Conservation (phyloP, 2,329 filamentous ascomycete species). For the Ophiostoma australiae region DNA sequence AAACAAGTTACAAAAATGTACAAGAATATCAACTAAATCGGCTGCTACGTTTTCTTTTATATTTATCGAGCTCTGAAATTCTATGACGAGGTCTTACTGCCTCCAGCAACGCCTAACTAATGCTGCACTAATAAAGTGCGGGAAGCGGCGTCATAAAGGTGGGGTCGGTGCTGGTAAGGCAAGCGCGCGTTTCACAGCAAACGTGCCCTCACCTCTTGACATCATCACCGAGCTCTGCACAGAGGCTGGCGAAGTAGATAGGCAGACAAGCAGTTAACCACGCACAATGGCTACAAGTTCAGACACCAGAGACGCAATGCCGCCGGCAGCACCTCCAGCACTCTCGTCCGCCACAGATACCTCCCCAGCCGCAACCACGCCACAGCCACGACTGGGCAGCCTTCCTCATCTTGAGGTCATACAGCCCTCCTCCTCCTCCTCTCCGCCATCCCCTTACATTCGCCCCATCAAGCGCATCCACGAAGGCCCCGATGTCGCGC, state of each 20-base stretch:
- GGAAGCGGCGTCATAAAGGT: conserved; percentile 12
- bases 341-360: not conserved
- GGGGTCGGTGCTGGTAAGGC: not conserved
- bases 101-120: not conserved
- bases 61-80: not conserved
- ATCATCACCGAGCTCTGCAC: not conserved
- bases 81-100: not conserved
- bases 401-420: not conserved
- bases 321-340: not conserved
- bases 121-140: not conserved
- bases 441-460: conserved; percentile 47
- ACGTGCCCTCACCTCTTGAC: not conserved
- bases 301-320: not conserved
- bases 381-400: not conserved
- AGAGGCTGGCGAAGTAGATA: not conserved
- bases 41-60: not conserved
- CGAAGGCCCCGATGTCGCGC: conserved; percentile 72
- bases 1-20: not conserved
- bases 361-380: not conserved
- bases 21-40: not conserved
- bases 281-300: not conserved
- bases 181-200: not conserved
- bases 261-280: not conserved
- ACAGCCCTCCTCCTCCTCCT: conserved; percentile 23
- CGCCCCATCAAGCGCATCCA: conserved; percentile 74